Percentiles rank a stretch among this genome's conserved stretches.
These are phyloP conservation scores for Cutaneotrichosporon mucoides DNA, from an alignment of 1,284 basidiomycete genomes.

Conservation along the genomic window DNA sequence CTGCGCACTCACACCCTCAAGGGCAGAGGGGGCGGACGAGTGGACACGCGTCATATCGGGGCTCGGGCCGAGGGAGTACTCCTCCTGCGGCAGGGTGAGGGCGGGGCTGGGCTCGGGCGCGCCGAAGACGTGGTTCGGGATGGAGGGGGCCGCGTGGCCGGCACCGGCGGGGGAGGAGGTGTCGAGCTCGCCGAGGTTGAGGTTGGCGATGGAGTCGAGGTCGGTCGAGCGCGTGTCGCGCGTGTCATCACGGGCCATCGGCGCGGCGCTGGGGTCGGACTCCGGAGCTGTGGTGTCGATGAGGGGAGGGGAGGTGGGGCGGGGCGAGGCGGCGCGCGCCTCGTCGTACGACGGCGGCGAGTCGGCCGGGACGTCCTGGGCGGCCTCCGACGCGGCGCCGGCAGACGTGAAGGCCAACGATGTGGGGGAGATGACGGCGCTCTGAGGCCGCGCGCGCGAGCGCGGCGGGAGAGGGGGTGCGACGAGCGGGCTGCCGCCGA, in stretches of 20 bases:
- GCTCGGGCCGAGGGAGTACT: not conserved
- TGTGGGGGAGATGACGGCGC: not conserved
- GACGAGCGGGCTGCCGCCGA: not conserved
- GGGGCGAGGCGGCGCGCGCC: not conserved
- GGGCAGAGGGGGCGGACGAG: not conserved
- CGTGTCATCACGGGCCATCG: too few species aligned
- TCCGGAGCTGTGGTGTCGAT: not conserved
- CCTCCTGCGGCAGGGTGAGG: not conserved
- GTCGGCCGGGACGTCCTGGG: not conserved
- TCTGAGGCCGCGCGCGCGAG: not conserved
- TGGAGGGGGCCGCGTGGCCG: not conserved
- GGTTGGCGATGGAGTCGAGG: not conserved
- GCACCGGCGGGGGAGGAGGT: not conserved
- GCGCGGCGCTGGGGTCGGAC: too few species aligned
- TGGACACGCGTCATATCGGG: not conserved
- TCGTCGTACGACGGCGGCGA: conserved; percentile 2
- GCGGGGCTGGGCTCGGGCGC: not conserved
- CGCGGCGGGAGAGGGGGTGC: conserved; percentile 4
- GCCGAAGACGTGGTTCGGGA: not conserved
- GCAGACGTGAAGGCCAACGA: not conserved
- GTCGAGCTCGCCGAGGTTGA: not conserved
- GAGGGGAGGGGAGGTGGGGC: not conserved
- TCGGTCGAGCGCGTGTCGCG: too few species aligned
- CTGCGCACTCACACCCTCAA: not conserved
- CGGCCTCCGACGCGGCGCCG: not conserved